Evolutionary conservation across 208 protist species (phyloP), one percentile per base, ranked within the genome.

Genomic region (Trypanosoma rangeli): DNA sequence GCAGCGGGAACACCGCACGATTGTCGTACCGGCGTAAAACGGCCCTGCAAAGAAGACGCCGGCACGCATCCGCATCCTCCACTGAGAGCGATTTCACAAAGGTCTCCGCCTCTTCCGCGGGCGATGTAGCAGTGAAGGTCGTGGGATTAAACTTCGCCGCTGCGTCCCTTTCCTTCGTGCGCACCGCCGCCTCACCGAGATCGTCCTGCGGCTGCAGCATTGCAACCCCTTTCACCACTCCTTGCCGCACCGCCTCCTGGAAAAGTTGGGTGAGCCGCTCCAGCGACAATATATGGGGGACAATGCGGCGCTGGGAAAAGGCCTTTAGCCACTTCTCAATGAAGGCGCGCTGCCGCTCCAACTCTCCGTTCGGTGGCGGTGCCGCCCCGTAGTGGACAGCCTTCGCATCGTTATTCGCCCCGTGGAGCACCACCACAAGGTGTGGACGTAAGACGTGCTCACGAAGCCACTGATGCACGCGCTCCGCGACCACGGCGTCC

Each of bases 391-490:
- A 31, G 55, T 10, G 33, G 42, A 13, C n/a, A 28, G 0, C 53
- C 42, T 7, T 71, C 42, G 42, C 24, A 1, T 29, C 15, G 1
- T 48, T 58, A 44, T 83, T 87, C 20, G 73, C 75, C 3, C 83
- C 90, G 28, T 80, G 83, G 12, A 95, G 64, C 5, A 93, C 62
- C 24, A 93, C 90, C 8, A 75, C 85, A 54, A 87, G 54, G n/a
- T 76, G 62, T 0, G 74, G 64, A 50, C 71, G 73, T 58, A 92
- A 63, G 22, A 91, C 60, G 65, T 84, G 69, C 5, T 58, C 64
- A 3, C 53, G 65, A 5, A 92, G 39, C 84, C 85, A 92, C 26
- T 49, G 56, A 56, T 87, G 76, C 53, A 93, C 62, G 39, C 79
- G 76, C 28, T 74, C 74, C 2, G 84, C 39, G 33, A 77, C 64